Base-by-base conservation (phyloP, 2,329 filamentous ascomycete species). In the Thelonectria olida region DNA sequence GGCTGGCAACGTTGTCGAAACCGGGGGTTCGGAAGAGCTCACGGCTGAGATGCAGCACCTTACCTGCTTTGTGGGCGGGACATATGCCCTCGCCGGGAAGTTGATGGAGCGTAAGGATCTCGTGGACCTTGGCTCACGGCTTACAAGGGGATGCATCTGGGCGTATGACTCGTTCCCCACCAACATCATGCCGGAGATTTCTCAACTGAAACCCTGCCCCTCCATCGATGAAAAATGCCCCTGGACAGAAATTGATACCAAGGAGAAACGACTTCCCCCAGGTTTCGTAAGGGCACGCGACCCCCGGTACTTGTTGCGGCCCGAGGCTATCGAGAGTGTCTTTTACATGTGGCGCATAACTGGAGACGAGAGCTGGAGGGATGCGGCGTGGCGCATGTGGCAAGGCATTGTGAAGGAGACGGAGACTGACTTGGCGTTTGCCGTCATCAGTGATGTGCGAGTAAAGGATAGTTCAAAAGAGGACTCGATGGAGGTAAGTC, bases 51-150 rank as follows among this genome's bases (percentile, higher is more conserved):
- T 77, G 73, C 74, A 89, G 59, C 91, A 93, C 72, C 79, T 92
- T 2, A 84, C 85, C 3, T 93, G 90, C 75, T 93, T 92, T 71
- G 80, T 85, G 3, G 90, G 90, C 7, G 91, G 90, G 9, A 88
- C 90, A 80, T 88, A 91, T 45, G 90, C 82, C 1, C 82, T 93
- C 34, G 88, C 85, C 1, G 87, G 90, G 1, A 86, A 84, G 61
- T 79, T 92, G 23, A 85, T 91, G 58, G 73, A 77, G 1, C 76
- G 78, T 17, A 72, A 75, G 3, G 79, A 84, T 69, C 78, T 85
- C 63, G 73, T 86, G 53, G 74, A 78, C 44, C 71, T 82, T 15
- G 84, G 78, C n/a, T 75, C 76, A 8, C 79, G 80, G 42, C 78
- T 87, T 17, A 80, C 84, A 1, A 78, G 81, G 20, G 84, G 85